Conservation (phyloP, 129 eudicot species). For the Apium graveolens region DNA sequence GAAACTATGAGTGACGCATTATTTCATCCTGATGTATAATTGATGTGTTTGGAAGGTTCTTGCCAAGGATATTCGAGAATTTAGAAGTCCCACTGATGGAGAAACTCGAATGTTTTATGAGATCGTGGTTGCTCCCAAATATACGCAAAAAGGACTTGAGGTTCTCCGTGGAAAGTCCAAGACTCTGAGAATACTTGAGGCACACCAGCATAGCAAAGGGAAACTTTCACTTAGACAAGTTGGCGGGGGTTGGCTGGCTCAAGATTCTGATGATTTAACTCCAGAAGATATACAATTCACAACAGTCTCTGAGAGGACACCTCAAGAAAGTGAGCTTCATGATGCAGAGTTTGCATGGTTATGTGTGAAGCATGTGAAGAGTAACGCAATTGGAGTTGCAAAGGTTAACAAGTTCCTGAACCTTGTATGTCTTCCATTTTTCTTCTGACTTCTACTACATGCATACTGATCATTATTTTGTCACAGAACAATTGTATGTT, state of each 20-base stretch:
- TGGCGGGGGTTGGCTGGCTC: slow-evolving; percentile 98
- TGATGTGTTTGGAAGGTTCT: slow-evolving; percentile 40
- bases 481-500: slow-evolving; percentile 81
- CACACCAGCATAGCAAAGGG: slow-evolving; percentile 64
- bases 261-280: slow-evolving; percentile 80
- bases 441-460: background rate
- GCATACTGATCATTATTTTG: slow-evolving; percentile 8
- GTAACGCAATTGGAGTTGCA: slow-evolving; percentile 92
- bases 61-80: slow-evolving; percentile 93
- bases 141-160: slow-evolving; percentile 76
- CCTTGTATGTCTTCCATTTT: background rate
- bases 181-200: slow-evolving; percentile 89
- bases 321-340: slow-evolving; percentile 49
- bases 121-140: slow-evolving; percentile 91
- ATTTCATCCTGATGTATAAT: background rate
- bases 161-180: slow-evolving; percentile 95
- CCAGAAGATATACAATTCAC: slow-evolving; percentile 77
- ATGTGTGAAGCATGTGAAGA: slow-evolving; percentile 95
- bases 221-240: slow-evolving; percentile 94
- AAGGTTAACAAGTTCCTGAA: slow-evolving; percentile 38
- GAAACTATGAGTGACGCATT: background rate
- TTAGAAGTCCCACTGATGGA: slow-evolving; percentile 94
- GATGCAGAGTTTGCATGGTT: slow-evolving; percentile 94
- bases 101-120: slow-evolving; percentile 97
- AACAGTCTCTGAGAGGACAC: slow-evolving; percentile 53